A percentile compares a stretch with the other conserved stretches of the same genome.
Conservation (phyloP, 257 asterid species). For the Solanum medicagineum region DNA sequence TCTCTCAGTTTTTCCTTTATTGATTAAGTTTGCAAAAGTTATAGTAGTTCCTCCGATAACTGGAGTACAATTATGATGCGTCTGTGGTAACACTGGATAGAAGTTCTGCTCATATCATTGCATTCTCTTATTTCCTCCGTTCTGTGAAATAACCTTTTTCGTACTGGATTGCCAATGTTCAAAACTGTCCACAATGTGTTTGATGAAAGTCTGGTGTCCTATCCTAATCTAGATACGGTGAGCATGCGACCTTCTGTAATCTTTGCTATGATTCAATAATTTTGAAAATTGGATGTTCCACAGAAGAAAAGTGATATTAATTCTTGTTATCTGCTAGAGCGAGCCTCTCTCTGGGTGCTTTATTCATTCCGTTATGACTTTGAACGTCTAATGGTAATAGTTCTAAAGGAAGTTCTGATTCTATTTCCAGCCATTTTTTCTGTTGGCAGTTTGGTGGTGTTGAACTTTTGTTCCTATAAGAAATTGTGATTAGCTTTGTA, state of each 20-base stretch:
- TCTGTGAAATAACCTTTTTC: too few relatives aligned
- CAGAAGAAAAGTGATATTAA: neutral
- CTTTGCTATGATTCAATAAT: neutral
- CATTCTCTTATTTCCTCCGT: too few relatives aligned
- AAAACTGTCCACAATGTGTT: too few relatives aligned
- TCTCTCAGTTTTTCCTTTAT: too few relatives aligned
- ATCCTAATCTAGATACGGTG: constrained; percentile 1
- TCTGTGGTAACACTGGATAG: too few relatives aligned
- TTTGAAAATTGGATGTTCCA: neutral
- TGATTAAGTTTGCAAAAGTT: too few relatives aligned
- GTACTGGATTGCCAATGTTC: too few relatives aligned
- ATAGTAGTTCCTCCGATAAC: too few relatives aligned
- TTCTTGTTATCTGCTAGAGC: neutral
- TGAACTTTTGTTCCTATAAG: neutral
- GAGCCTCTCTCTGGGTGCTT: neutral
- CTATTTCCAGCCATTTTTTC: neutral
- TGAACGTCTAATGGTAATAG: neutral
- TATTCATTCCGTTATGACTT: neutral
- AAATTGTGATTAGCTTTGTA: too few relatives aligned
- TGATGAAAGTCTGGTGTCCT: too few relatives aligned
- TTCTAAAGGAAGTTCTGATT: neutral
- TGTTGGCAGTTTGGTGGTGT: neutral
- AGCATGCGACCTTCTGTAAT: neutral
- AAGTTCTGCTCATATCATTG: too few relatives aligned
- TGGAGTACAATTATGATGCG: too few relatives aligned